A percentile compares a stretch with the other conserved stretches of the same genome.
phyloP scores from a whole-genome alignment of 129 eudicot genomes.

The Sambucus nigra region DNA sequence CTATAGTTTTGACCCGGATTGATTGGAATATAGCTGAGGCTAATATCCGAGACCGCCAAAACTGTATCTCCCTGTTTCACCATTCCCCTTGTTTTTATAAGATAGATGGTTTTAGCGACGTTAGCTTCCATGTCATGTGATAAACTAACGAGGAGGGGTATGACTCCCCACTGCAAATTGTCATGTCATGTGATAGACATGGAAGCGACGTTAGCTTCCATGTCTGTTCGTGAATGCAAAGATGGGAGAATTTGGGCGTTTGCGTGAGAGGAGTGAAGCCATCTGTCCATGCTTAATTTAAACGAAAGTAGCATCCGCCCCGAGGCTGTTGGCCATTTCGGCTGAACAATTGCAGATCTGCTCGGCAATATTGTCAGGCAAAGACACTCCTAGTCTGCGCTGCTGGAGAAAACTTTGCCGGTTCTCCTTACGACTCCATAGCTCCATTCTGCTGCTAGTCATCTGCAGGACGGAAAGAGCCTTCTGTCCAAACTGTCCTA shows the following conservation, averaged over 20 bases:
- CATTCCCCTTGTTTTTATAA: conserved; percentile 38
- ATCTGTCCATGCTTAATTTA: conserved; percentile 62
- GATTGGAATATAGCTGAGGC: conserved; percentile 40
- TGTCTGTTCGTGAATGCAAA: conserved; percentile 56
- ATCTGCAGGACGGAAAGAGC: conserved; percentile 44
- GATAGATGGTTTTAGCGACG: conserved; percentile 24
- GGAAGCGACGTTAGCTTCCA: conserved; percentile 45
- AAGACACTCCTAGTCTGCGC: conserved; percentile 27
- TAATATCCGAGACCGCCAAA: conserved; percentile 54
- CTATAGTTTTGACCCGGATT: conserved; percentile 53
- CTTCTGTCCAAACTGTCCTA: conserved; percentile 48
- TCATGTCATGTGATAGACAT: no score
- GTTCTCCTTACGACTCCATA: conserved; percentile 46
- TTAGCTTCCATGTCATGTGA: conserved; percentile 66
- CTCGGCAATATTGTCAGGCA: conserved; percentile 47
- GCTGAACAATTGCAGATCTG: conserved; percentile 53
- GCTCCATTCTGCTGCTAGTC: conserved; percentile 56
- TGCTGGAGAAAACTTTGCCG: conserved; percentile 14
- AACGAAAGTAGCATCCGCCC: conserved; percentile 61
- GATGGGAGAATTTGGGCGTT: conserved; percentile 68
- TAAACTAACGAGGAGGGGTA: conserved; percentile 40
- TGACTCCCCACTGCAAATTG: conserved; percentile 73
- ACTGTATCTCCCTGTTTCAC: conserved; percentile 46
- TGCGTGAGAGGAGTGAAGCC: conserved; percentile 71
- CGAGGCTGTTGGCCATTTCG: conserved; percentile 63